Base-by-base conservation (phyloP, 2,329 filamentous ascomycete genomes). In the Penicillium sp. region DNA sequence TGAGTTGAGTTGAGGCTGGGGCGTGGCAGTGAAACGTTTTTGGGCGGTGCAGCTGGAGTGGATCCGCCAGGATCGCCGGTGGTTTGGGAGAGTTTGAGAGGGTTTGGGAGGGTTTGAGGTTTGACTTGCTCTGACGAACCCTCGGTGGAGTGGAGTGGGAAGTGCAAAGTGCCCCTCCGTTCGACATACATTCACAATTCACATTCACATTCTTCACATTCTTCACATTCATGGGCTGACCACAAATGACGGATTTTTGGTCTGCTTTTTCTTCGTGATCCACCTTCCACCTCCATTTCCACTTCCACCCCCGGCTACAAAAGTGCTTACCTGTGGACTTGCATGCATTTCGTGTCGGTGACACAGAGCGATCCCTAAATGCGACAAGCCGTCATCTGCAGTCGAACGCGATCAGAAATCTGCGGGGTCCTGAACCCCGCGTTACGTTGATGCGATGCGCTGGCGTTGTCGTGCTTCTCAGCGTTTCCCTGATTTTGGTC, bases 11-110 rank as follows among this genome's bases (percentile, higher is more conserved):
- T 66, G 65, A 67, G 65, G 65, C 60, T 67, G 58, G 56, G 51
- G 56, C 54, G 65, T 68, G 66, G 66, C 67, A 68, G 67, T 66
- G 65, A 61, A 58, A 59, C 46, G 48, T 43, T 40, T n/a, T 61
- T 57, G 54, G 64, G 65, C 63, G 66, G 66, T 68, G 65, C 64
- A 61, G 52, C 58, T 54, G 53, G 30, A 46, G 54, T 54, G 57
- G 46, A 57, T 54, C 58, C 46, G 43, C 48, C 39, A 29, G 23
- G 60, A 64, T 68, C 56, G 53, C 54, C 63, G 51, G 32, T 7
- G 49, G 46, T 59, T 64, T 64, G 49, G 43, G n/a, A 40, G 36
- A 40, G 36, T 40, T 40, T 40, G 36, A 21, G 26, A 27, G 15
- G 24, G 17, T 42, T 40, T 27, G 26, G 23, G 37, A 40, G 9